Evolutionary conservation across 768 basidiomycete genomes (phyloP).

Genomic region (Russula sp.): DNA sequence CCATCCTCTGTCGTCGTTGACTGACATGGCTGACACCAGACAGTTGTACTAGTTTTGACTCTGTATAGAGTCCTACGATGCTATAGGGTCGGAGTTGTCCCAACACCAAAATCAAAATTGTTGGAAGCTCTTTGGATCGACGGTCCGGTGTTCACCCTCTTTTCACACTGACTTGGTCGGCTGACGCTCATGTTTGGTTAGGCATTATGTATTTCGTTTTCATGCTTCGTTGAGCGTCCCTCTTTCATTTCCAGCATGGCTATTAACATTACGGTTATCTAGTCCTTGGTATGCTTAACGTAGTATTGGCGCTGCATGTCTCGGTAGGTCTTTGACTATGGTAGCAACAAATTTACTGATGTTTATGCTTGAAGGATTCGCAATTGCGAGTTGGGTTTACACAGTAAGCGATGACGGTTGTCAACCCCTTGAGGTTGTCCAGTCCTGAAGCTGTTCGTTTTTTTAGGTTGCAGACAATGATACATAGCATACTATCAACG

Average conservation of each 20-base stretch:
- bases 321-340: slow-evolving; percentile 4
- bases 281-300: slow-evolving; percentile 24
- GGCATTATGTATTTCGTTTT: slow-evolving; percentile 29
- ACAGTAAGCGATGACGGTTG: slow-evolving; percentile 13
- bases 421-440: not conserved
- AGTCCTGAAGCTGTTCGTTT: not conserved
- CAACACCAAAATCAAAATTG: slow-evolving; percentile 6
- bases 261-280: not conserved
- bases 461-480: slow-evolving; percentile 15
- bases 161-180: not conserved
- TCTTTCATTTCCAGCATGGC: too few relatives aligned
- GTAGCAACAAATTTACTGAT: not conserved
- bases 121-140: slow-evolving; percentile 26
- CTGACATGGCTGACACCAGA: not conserved
- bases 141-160: not conserved
- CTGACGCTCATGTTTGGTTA: not conserved
- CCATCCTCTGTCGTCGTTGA: not conserved
- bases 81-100: not conserved
- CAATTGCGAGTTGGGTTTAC: slow-evolving; percentile 8
- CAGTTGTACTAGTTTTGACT: slow-evolving; percentile 21
- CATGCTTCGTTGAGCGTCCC: slow-evolving; percentile 22
- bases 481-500: slow-evolving; percentile 24
- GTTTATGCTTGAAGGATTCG: not conserved
- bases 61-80: slow-evolving; percentile 17
- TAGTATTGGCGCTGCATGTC: slow-evolving; percentile 16